phyloP scores from a whole-genome alignment of 805 yeast genomes.

The Cyberlindnera lachancei region DNA sequence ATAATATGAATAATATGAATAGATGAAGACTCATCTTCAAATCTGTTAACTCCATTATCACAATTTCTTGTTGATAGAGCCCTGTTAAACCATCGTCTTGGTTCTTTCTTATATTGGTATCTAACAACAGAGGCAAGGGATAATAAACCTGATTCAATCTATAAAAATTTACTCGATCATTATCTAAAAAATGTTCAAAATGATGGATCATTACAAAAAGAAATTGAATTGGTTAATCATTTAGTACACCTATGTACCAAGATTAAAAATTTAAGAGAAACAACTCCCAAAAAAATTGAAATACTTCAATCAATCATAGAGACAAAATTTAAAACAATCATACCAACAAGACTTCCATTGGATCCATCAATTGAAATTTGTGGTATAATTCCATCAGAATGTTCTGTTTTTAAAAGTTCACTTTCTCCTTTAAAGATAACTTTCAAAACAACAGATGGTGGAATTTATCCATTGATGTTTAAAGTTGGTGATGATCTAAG shows the following conservation, averaged over 20 bases:
- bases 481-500: constrained; percentile 92
- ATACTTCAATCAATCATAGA: constrained; percentile 41
- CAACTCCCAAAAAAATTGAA: constrained; percentile 71
- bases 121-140: constrained; percentile 83
- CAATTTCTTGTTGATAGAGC: constrained; percentile 72
- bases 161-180: constrained; percentile 38
- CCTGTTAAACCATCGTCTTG: constrained; percentile 53
- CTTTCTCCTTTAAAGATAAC: constrained; percentile 82
- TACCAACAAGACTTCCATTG: constrained; percentile 66
- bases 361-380: constrained; percentile 71
- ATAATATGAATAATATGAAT: too few species aligned
- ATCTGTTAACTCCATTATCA: constrained; percentile 50
- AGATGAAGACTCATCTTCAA: constrained; percentile 20
- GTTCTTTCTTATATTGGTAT: constrained; percentile 88
- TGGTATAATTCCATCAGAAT: constrained; percentile 73
- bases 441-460: constrained; percentile 49
- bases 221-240: constrained; percentile 60
- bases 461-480: constrained; percentile 74
- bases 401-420: constrained; percentile 85
- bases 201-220: constrained; percentile 38
- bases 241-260: constrained; percentile 58
- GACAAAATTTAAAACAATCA: constrained; percentile 35
- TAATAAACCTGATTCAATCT: constrained; percentile 34
- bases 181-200: constrained; percentile 31
- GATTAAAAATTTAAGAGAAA: constrained; percentile 61